Evolutionary conservation across 2,329 filamentous ascomycete species (phyloP).

Genomic region (Paracorniculantispora psalliotae): DNA sequence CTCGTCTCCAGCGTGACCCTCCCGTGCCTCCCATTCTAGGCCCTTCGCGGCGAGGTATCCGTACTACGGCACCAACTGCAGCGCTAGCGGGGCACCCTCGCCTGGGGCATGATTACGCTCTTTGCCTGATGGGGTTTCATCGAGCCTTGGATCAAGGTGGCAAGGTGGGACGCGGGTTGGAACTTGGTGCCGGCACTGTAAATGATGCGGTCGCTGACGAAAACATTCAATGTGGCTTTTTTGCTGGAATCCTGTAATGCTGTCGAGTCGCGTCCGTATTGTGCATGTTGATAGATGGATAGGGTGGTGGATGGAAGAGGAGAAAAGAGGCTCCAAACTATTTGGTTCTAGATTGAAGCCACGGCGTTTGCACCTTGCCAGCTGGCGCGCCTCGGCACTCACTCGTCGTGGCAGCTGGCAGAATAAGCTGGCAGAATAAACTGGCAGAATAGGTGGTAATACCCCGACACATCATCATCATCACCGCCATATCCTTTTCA

Average conservation of each 20-base stretch:
- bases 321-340: not conserved
- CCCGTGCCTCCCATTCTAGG: not conserved
- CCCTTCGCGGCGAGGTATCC: not conserved
- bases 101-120: conserved; percentile 3
- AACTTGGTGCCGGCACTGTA: not conserved
- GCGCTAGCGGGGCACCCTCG: conserved; percentile 1
- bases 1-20: not conserved
- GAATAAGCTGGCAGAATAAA: not conserved
- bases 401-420: not conserved
- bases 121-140: conserved; percentile 10
- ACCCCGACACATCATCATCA: too few species aligned
- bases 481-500: not conserved
- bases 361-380: not conserved
- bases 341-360: not conserved
- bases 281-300: not conserved
- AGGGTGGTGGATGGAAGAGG: not conserved
- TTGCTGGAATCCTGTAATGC: not conserved
- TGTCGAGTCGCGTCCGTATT: not conserved
- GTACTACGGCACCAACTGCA: not conserved
- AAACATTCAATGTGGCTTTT: not conserved
- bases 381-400: not conserved
- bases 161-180: not conserved
- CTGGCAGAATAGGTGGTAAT: too few species aligned
- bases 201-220: not conserved
- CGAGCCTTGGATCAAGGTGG: not conserved